Conservation (phyloP, 768 basidiomycete species). For the Chalciporus pseudorubinellus region DNA sequence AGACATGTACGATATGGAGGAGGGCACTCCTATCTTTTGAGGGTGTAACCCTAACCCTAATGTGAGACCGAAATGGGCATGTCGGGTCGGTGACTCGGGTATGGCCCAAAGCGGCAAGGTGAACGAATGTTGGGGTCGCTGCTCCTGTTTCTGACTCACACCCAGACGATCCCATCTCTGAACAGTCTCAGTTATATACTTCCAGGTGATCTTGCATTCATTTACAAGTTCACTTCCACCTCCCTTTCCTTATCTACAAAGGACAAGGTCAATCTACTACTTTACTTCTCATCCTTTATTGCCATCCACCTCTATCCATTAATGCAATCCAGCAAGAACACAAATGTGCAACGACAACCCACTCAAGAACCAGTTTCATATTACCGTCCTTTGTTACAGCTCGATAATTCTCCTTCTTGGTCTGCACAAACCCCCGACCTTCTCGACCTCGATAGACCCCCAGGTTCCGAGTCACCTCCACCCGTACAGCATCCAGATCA, state of each 20-base stretch:
- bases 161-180: slow-evolving; percentile 18
- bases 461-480: slow-evolving; percentile 6
- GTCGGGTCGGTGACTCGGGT: slow-evolving; percentile 24
- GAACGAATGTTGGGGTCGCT: slow-evolving; percentile 2
- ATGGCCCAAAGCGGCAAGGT: slow-evolving; percentile 11
- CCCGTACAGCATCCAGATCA: slow-evolving; percentile 8
- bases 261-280: slow-evolving; percentile 16
- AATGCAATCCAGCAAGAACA: slow-evolving; percentile 29
- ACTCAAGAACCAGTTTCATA: slow-evolving; percentile 18
- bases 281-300: slow-evolving; percentile 13
- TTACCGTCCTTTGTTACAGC: slow-evolving; percentile 31
- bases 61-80: neutral
- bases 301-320: slow-evolving; percentile 14
- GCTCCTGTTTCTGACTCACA: slow-evolving; percentile 24
- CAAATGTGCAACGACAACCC: slow-evolving; percentile 24
- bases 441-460: slow-evolving; percentile 7
- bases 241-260: slow-evolving; percentile 17
- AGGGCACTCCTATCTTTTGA: neutral
- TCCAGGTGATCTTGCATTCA: slow-evolving; percentile 31
- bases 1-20: neutral
- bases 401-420: slow-evolving; percentile 30
- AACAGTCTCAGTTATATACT: neutral
- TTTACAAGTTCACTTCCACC: slow-evolving; percentile 28
- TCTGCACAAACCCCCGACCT: slow-evolving; percentile 9
- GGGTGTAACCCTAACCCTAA: neutral